phyloP scores from a whole-genome alignment of 768 basidiomycete genomes.

The Thelephora aurantiotincta region DNA sequence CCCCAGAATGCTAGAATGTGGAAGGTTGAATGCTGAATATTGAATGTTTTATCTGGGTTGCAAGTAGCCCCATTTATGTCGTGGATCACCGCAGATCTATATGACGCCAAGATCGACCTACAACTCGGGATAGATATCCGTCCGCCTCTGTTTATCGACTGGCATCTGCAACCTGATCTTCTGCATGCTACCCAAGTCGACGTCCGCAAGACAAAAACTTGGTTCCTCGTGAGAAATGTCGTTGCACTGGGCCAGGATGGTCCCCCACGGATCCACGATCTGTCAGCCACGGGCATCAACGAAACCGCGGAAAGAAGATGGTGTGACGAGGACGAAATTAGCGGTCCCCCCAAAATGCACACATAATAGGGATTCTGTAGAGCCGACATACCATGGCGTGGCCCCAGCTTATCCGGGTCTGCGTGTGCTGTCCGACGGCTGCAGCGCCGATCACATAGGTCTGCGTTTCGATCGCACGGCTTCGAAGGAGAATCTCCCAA shows the following conservation, averaged over 20 bases:
- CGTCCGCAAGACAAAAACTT: not conserved
- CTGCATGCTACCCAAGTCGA: not conserved
- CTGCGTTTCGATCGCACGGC: not conserved
- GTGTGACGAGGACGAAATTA: no score
- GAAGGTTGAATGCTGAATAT: no score
- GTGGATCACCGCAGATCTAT: no score
- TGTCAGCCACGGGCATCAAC: not conserved
- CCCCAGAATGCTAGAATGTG: no score
- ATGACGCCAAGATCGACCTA: not conserved
- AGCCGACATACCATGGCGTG: not conserved
- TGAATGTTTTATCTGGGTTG: no score
- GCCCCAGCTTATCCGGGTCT: not conserved
- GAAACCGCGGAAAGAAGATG: not conserved
- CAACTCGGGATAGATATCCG: not conserved
- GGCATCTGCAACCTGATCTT: not conserved
- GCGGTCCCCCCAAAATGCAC: not conserved
- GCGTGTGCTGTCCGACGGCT: not conserved
- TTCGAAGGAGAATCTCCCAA: not conserved
- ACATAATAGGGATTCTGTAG: not conserved
- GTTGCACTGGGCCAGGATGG: not conserved
- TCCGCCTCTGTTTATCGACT: not conserved
- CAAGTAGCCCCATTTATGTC: no score
- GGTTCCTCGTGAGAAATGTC: not conserved
- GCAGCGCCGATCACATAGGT: not conserved
- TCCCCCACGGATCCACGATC: not conserved